Percentiles rank a stretch among this genome's conserved stretches.
phyloP scores from a whole-genome alignment of 495 filamentous ascomycete species.

The Xylaria cubensis region DNA sequence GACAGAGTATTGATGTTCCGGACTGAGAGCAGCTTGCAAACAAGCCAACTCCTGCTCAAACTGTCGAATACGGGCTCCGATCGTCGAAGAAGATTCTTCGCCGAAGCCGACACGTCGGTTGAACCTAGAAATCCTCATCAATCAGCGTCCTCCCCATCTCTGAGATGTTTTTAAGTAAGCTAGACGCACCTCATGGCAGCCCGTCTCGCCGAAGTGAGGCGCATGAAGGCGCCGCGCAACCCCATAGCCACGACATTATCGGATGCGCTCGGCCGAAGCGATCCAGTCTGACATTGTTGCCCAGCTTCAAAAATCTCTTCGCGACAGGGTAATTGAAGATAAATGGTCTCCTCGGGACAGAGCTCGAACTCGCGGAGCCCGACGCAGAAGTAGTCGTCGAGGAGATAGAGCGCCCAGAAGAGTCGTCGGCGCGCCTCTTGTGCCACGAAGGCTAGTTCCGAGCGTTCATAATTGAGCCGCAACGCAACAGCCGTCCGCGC shows the following conservation, averaged over 20 bases:
- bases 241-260: conserved; percentile 25
- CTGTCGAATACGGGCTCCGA: conserved; percentile 28
- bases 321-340: conserved; percentile 39
- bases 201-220: conserved; percentile 34
- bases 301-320: conserved; percentile 38
- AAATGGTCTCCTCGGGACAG: conserved; percentile 39
- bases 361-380: conserved; percentile 41
- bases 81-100: conserved; percentile 34
- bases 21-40: conserved; percentile 25
- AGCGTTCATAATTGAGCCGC: conserved; percentile 41
- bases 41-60: conserved; percentile 32
- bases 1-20: conserved; percentile 32
- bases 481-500: conserved; percentile 38
- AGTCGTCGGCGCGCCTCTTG: conserved; percentile 41
- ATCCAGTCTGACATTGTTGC: conserved; percentile 28
- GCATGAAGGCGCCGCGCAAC: conserved; percentile 34
- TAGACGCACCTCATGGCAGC: conserved; percentile 36
- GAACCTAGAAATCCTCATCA: conserved; percentile 19
- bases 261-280: conserved; percentile 26
- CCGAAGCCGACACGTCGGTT: conserved; percentile 36
- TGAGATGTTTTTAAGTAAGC: too few relatives aligned
- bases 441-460: conserved; percentile 36
- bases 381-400: conserved; percentile 39
- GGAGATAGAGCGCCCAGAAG: conserved; percentile 40
- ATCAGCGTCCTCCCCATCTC: neutral